Base-by-base conservation (phyloP, 345 rosid species). In the Limnanthes douglasii region DNA sequence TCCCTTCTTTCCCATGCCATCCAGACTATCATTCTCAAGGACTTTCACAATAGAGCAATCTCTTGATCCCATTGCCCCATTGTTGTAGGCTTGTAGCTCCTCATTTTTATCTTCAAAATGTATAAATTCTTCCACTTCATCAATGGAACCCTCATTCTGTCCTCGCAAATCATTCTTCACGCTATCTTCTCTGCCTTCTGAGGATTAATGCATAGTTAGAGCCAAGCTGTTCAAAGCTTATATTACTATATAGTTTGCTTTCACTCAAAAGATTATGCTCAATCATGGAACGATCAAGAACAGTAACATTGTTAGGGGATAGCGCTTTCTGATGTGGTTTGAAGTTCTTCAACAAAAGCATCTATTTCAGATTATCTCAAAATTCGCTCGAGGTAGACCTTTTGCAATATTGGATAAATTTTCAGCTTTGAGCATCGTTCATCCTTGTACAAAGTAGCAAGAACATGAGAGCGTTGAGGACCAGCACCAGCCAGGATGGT, bases 31-130 rank as follows among this genome's bases (percentile, higher is more conserved):
- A 25, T 84, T 90, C n/a, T n/a, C n/a, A 53, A 90, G 73, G 6
- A 92, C 81, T 60, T 90, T n/a, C n/a, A n/a, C n/a, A n/a, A n/a
- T n/a, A n/a, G n/a, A n/a, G n/a, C 22, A 14, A 88, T 93, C 95
- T 79, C 94, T 46, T 90, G 96, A 73, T 84, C 98, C 98, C 96
- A 90, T 54, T 71, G 98, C n/a, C n/a, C n/a, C n/a, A n/a, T n/a
- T n/a, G n/a, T n/a, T n/a, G n/a, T n/a, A n/a, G n/a, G n/a, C n/a
- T 56, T 75, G 94, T 53, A 90, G 69, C 51, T 84, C 96, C 35
- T 80, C 93, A n/a, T 81, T 70, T 54, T 80, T 96, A 49, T 90
- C 98, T 54, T 84, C 96, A 44, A 90, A 90, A 59, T 90, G 96
- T 48, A 90, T 84, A 43, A 84, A 79, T 28, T 94, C 95, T 61